phyloP scores from a whole-genome alignment of 1,139 yeast genomes.

The Yamadazyma siamensis region DNA sequence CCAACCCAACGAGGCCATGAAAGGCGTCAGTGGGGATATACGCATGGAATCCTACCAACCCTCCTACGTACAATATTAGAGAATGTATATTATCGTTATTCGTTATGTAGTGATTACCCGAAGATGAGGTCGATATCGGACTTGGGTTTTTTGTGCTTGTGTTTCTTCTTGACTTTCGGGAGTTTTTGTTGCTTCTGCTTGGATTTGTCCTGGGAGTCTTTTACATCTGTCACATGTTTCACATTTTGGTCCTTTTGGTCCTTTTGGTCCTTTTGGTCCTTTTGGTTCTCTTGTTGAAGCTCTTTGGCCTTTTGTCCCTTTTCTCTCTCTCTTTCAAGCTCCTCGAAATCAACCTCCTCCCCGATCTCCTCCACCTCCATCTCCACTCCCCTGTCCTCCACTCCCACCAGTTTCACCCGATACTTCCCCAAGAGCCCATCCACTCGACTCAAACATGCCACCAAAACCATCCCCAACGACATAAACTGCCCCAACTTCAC shows the following conservation, averaged over 20 bases:
- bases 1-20: constrained; percentile 4
- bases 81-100: neutral
- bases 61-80: constrained; percentile 15
- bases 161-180: constrained; percentile 17
- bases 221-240: too few relatives aligned
- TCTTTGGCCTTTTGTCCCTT: neutral
- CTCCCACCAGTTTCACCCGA: constrained; percentile 2
- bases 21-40: constrained; percentile 9
- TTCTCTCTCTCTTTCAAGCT: too few relatives aligned
- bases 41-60: constrained; percentile 12
- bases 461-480: constrained; percentile 65
- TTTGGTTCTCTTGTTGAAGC: constrained; percentile 3
- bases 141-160: constrained; percentile 42
- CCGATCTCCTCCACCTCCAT: neutral
- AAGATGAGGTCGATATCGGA: constrained; percentile 60
- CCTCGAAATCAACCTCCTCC: neutral
- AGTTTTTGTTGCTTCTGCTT: constrained; percentile 3
- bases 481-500: constrained; percentile 78
- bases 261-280: constrained; percentile 26
- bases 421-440: constrained; percentile 23
- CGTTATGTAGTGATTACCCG: constrained; percentile 24
- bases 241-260: too few relatives aligned
- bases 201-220: too few relatives aligned
- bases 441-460: constrained; percentile 56
- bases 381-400: neutral